Evolutionary conservation across 2,329 filamentous ascomycete genomes (phyloP).

Genomic region (Tympanopsis confertula): DNA sequence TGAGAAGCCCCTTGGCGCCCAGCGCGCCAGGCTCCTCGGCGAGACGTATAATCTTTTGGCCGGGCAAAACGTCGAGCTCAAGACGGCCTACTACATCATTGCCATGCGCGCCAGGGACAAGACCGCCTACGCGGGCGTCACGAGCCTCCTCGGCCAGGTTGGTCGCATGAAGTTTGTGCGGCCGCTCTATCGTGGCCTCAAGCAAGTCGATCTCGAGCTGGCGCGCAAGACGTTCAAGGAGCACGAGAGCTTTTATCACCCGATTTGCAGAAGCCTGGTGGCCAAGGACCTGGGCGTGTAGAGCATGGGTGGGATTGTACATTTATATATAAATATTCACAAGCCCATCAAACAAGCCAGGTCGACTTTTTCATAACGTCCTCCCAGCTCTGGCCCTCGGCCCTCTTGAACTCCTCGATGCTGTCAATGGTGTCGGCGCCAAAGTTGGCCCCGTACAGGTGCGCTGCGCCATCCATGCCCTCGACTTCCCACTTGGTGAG

Average conservation of each 20-base stretch:
- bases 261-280: conserved; percentile 76
- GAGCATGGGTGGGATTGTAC: no score
- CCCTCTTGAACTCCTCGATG: conserved; percentile 30
- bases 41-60: conserved; percentile 59
- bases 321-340: no score
- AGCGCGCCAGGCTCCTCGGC: conserved; percentile 62
- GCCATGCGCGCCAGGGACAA: conserved; percentile 65
- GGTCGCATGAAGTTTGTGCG: conserved; percentile 97
- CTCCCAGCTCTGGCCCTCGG: conserved; percentile 32
- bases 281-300: conserved; percentile 63
- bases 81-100: conserved; percentile 68
- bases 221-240: conserved; percentile 75
- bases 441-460: conserved; percentile 43
- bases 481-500: conserved; percentile 40
- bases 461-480: conserved; percentile 36
- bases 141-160: conserved; percentile 66
- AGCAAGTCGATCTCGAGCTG: conserved; percentile 60
- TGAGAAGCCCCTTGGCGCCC: conserved; percentile 45
- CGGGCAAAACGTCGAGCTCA: conserved; percentile 80
- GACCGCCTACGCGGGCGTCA: conserved; percentile 57
- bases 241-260: conserved; percentile 88
- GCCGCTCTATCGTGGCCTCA: conserved; percentile 68
- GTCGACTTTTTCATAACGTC: conserved; percentile 24
- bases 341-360: conserved; percentile 31
- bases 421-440: conserved; percentile 37